Conservation (phyloP, 352 stramenopile species). For the Pythium insidiosum region DNA sequence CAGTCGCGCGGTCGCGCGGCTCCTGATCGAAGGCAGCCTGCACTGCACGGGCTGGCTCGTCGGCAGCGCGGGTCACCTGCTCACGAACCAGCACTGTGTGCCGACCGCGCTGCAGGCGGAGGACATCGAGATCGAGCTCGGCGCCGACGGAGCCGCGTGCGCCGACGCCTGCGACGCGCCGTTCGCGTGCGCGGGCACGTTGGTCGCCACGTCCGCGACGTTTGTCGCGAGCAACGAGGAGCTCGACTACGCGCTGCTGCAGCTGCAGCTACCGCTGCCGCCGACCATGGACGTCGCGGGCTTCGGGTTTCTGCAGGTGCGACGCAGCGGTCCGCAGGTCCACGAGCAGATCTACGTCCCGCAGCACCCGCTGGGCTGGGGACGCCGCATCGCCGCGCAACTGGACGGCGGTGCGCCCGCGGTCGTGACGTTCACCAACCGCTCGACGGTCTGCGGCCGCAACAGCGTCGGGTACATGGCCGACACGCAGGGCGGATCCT, state of each 20-base stretch:
- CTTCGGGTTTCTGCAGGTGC: slow-evolving; percentile 27
- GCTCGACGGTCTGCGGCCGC: slow-evolving; percentile 17
- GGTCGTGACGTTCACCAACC: slow-evolving; percentile 12
- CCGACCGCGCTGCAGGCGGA: slow-evolving; percentile 7
- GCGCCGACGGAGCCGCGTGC: slow-evolving; percentile 25
- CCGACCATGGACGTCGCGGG: slow-evolving; percentile 12
- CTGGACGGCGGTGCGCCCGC: slow-evolving; percentile 22
- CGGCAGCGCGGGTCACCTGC: slow-evolving; percentile 26
- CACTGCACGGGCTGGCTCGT: slow-evolving; percentile 38
- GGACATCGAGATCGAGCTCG: slow-evolving; percentile 23
- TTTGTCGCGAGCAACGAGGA: slow-evolving; percentile 15
- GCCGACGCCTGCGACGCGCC: slow-evolving; percentile 15
- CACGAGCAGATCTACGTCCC: too few species aligned
- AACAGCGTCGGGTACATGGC: slow-evolving; percentile 32
- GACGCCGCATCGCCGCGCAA: slow-evolving; percentile 21
- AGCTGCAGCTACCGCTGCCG: too few species aligned
- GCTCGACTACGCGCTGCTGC: slow-evolving; percentile 38
- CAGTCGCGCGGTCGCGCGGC: slow-evolving; percentile 21
- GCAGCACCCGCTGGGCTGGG: slow-evolving; percentile 29
- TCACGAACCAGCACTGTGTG: slow-evolving; percentile 48
- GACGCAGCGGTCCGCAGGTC: slow-evolving; percentile 11
- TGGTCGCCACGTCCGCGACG: slow-evolving; percentile 19
- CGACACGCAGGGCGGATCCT: slow-evolving; percentile 62
- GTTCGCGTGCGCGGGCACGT: slow-evolving; percentile 9
- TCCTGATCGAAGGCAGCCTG: slow-evolving; percentile 20